These are phyloP conservation scores for Dictyostelium discoideum DNA, from an alignment of 78 protist species.

Conservation along the genomic window DNA sequence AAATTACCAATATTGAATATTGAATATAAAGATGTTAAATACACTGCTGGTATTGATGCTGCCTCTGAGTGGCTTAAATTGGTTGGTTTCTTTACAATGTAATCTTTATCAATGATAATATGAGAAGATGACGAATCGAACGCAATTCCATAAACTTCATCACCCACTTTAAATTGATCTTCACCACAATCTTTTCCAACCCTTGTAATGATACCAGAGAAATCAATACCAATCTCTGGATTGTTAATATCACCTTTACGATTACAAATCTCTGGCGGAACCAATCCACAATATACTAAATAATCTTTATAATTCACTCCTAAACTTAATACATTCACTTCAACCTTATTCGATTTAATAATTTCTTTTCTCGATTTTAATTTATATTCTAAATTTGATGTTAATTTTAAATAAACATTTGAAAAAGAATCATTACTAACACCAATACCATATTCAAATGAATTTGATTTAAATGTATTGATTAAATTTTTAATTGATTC, in stretches of 20 bases:
- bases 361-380: neutral
- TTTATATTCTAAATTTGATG: neutral
- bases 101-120: neutral
- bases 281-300: conserved; percentile 2
- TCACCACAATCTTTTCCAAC: neutral
- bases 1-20: conserved; percentile 17
- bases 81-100: neutral
- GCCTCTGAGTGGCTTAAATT: neutral
- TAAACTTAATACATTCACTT: neutral
- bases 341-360: neutral
- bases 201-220: conserved; percentile 30
- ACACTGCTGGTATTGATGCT: conserved; percentile 45
- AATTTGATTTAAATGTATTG: neutral
- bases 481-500: neutral
- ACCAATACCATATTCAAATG: neutral
- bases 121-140: neutral
- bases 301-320: conserved; percentile 46
- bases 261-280: neutral
- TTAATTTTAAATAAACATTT: neutral
- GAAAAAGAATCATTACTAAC: too few relatives aligned
- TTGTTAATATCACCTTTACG: neutral
- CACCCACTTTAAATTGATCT: conserved; percentile 16
- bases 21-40: conserved; percentile 42
- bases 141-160: conserved; percentile 20
- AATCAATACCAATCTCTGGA: conserved; percentile 56